Conservation (phyloP, 2,329 filamentous ascomycete genomes). For the Alternaria dauci region DNA sequence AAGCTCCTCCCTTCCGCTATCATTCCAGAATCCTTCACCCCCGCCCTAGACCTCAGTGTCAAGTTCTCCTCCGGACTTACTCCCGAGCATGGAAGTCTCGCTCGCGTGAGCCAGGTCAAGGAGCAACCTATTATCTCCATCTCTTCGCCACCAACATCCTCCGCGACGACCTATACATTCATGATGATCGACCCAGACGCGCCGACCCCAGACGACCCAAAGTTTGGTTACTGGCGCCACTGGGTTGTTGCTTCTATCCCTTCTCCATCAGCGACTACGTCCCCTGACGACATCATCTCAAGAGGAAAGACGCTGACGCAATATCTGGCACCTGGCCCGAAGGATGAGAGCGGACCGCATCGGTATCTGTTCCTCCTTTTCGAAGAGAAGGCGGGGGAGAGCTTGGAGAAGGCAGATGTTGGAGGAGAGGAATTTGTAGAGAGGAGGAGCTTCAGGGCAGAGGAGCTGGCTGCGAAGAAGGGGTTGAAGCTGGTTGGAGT, state of each 20-base stretch:
- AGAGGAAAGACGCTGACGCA: slow-evolving; percentile 37
- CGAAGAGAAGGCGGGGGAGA: slow-evolving; percentile 32
- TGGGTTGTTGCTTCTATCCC: slow-evolving; percentile 55
- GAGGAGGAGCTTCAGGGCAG: slow-evolving; percentile 39
- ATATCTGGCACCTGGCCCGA: slow-evolving; percentile 46
- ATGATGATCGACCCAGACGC: slow-evolving; percentile 64
- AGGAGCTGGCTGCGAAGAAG: slow-evolving; percentile 33
- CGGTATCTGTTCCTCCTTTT: slow-evolving; percentile 47
- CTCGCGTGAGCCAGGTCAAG: slow-evolving; percentile 48
- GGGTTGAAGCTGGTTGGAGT: slow-evolving; percentile 45
- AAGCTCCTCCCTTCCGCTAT: slow-evolving; percentile 46
- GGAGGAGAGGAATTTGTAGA: slow-evolving; percentile 50
- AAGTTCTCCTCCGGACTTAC: slow-evolving; percentile 34
- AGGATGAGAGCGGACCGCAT: slow-evolving; percentile 49
- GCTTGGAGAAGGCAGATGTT: slow-evolving; percentile 39
- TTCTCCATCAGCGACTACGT: not conserved
- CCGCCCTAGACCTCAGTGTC: slow-evolving; percentile 53
- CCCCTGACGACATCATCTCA: slow-evolving; percentile 14
- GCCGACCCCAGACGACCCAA: slow-evolving; percentile 64
- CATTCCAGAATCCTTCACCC: slow-evolving; percentile 56
- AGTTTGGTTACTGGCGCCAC: slow-evolving; percentile 65
- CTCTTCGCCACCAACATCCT: slow-evolving; percentile 38
- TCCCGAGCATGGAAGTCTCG: slow-evolving; percentile 37
- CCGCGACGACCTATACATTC: slow-evolving; percentile 53
- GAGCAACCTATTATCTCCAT: slow-evolving; percentile 27